These are phyloP conservation scores for Pterocarpus santalinus DNA, from an alignment of 306 rosid species.

Conservation along the genomic window DNA sequence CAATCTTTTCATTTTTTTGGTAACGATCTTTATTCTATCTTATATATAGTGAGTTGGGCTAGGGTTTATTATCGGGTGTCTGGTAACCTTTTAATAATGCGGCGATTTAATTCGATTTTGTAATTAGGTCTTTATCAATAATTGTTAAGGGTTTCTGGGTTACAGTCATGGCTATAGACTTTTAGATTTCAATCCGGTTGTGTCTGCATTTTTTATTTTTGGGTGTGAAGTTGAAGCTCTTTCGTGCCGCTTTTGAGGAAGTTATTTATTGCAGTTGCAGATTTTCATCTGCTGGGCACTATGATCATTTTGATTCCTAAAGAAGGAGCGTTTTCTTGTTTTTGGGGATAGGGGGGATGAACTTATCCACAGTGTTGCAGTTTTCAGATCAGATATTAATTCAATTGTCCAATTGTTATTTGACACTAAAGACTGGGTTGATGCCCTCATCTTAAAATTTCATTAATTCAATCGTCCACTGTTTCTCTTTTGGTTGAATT, in stretches of 20 bases:
- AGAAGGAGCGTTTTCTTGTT: not conserved
- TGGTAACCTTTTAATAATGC: slow-evolving; percentile 18
- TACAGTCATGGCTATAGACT: not conserved
- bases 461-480: not conserved
- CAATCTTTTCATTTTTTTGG: not conserved
- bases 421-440: not conserved
- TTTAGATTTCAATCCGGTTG: slow-evolving; percentile 11
- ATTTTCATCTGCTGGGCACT: slow-evolving; percentile 10
- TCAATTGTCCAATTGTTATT: not conserved
- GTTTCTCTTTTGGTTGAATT: not conserved
- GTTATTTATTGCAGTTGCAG: not conserved
- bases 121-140: slow-evolving; percentile 38
- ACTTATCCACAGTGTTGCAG: not conserved
- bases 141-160: slow-evolving; percentile 50
- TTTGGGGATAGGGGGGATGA: not conserved
- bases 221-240: slow-evolving; percentile 25
- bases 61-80: slow-evolving; percentile 52
- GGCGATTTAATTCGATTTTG: slow-evolving; percentile 46
- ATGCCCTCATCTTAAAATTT: no score
- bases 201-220: slow-evolving; percentile 4
- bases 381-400: slow-evolving; percentile 10
- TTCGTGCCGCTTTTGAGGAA: slow-evolving; percentile 20
- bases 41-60: slow-evolving; percentile 45
- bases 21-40: no score
- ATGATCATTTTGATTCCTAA: slow-evolving; percentile 28